phyloP scores from a whole-genome alignment of 805 yeast genomes.

The Maudiozyma turicensis region DNA sequence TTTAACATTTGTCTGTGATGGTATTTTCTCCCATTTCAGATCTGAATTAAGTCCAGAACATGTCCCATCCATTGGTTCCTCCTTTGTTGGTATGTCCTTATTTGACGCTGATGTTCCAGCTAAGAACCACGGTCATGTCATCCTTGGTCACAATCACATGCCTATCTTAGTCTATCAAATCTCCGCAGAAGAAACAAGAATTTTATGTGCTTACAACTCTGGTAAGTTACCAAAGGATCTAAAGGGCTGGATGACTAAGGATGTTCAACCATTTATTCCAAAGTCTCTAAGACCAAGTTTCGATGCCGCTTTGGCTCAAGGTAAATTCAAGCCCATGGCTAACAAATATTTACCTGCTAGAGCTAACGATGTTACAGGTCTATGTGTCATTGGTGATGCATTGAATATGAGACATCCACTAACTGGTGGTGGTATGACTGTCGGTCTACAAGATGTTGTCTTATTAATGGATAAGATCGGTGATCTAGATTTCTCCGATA shows the following conservation, averaged over 20 bases:
- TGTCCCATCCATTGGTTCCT: conserved; percentile 63
- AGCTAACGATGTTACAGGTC: conserved; percentile 60
- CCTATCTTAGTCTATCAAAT: conserved; percentile 88
- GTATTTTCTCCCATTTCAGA: conserved; percentile 88
- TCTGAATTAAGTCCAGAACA: conserved; percentile 53
- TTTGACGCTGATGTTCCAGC: conserved; percentile 67
- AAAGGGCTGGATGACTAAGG: conserved; percentile 45
- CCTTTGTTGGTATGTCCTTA: conserved; percentile 78
- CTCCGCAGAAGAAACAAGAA: conserved; percentile 71
- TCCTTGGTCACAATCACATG: conserved; percentile 66
- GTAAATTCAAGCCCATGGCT: conserved; percentile 78
- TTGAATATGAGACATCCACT: conserved; percentile 96
- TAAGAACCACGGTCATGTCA: conserved; percentile 78
- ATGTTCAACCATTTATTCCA: conserved; percentile 67
- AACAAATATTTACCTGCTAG: conserved; percentile 82
- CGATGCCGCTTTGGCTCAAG: conserved; percentile 45
- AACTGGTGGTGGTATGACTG: conserved; percentile 99
- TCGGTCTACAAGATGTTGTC: conserved; percentile 79
- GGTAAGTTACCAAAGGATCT: conserved; percentile 64
- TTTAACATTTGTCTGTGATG: conserved; percentile 78
- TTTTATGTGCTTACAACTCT: conserved; percentile 78
- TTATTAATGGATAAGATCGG: conserved; percentile 43
- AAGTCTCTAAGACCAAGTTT: conserved; percentile 56
- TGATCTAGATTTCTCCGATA: conserved; percentile 41
- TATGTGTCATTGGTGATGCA: conserved; percentile 83